These are phyloP conservation scores for Fraxinus greggii DNA, from an alignment of 305 asterid species.

Conservation along the genomic window DNA sequence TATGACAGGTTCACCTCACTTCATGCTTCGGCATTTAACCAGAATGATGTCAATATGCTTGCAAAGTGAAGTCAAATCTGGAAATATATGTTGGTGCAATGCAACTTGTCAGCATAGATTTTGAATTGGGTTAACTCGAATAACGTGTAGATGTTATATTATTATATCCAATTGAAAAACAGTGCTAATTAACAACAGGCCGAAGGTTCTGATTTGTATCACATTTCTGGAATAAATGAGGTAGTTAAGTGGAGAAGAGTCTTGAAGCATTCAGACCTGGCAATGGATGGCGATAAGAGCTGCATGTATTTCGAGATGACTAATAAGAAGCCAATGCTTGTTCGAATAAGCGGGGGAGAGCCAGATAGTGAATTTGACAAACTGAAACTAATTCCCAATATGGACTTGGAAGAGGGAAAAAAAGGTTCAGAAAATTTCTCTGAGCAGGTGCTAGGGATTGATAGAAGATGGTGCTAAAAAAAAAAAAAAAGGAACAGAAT, in stretches of 20 bases:
- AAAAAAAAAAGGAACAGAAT: neutral
- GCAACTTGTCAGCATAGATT: neutral
- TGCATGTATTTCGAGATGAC: neutral
- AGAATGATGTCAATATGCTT: neutral
- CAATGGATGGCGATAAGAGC: neutral
- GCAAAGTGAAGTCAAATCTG: neutral
- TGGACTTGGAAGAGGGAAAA: neutral
- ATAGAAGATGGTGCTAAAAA: neutral
- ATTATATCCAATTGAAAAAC: constrained; percentile 5
- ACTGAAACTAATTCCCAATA: neutral
- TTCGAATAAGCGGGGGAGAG: neutral
- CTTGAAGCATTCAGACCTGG: neutral
- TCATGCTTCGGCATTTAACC: neutral
- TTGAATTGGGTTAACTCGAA: neutral
- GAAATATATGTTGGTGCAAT: neutral
- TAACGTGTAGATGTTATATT: neutral
- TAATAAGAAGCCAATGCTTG: neutral
- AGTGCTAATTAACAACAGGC: neutral
- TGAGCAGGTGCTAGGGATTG: neutral
- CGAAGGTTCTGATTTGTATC: neutral
- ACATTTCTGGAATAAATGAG: neutral
- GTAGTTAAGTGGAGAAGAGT: constrained; percentile 6
- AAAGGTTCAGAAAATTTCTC: neutral
- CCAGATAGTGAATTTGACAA: neutral
- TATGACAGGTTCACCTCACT: neutral